Base-by-base conservation (phyloP, 1,284 basidiomycete genomes). In the Neolentinus lepideus region DNA sequence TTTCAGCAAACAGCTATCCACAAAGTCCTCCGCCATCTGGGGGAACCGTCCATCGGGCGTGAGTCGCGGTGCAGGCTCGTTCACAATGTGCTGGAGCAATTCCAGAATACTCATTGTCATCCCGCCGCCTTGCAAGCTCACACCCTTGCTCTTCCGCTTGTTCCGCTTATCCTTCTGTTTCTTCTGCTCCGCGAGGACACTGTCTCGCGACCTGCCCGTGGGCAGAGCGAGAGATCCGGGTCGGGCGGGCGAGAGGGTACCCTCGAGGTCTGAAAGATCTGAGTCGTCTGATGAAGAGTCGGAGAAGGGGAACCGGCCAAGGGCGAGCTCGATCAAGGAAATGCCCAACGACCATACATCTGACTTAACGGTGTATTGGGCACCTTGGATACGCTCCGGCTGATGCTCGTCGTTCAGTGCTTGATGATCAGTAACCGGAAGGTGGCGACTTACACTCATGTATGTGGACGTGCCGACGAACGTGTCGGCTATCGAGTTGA, bases 381-480 rank as follows among this genome's bases (percentile, higher is more conserved):
- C 94, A 54, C 97, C 96, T 77, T 98, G 95, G 66, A 99, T 98
- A 54, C 96, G 93, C 70, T 99, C 96, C 33, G 96, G 96, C 93
- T 98, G 69, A 52, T 33, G 22, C 19, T 43, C 35, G 27, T 24
- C 25, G 51, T 47, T 57, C 10, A 57, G 38, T 52, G 12, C 29
- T 48, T 51, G 54, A 59, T 60, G 19, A 63, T 45, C 52, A 56
- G 54, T 29, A n/a, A 48, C 38, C 12, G 29, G 16, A 55, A 47
- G 35, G 36, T 31, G 14, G 22, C n/a, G 16, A 84, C 94, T 72
- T 71, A 98, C 95, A 62, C 94, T 96, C 96, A 99, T 99, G 71
- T 99, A 99, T 12, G 94, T 96, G 59, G 92, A 95, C 2, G 97
- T 99, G 8, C 96, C 96, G 16, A 99, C 96, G 68, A 99, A 99